These are phyloP conservation scores for Nitzschia palea DNA, from an alignment of 108 stramenopile species.

Conservation along the genomic window DNA sequence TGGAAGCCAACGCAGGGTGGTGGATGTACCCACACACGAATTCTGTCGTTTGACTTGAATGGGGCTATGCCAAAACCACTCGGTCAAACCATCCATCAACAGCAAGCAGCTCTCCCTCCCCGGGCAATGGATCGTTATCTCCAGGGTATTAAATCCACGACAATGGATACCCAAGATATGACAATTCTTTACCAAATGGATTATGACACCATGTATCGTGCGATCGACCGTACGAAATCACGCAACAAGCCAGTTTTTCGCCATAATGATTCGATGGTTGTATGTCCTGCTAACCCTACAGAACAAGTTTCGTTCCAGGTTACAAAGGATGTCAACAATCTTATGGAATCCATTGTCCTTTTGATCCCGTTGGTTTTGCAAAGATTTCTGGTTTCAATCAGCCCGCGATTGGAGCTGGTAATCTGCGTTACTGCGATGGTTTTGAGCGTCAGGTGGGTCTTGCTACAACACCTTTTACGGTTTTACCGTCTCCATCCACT, in stretches of 20 bases:
- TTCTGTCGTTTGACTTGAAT: constrained; percentile 33
- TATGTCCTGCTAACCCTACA: background rate
- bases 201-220: background rate
- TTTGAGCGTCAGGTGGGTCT: constrained; percentile 4
- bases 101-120: constrained; percentile 36
- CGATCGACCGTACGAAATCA: background rate
- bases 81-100: constrained; percentile 18
- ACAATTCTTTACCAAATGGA: background rate
- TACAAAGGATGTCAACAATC: background rate
- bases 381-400: background rate
- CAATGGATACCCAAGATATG: background rate
- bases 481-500: background rate
- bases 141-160: constrained; percentile 2
- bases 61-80: constrained; percentile 30
- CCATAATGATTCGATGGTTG: background rate
- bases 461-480: background rate
- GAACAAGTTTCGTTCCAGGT: background rate
- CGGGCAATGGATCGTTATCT: constrained; percentile 10
- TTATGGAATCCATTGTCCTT: constrained; percentile 7
- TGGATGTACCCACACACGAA: constrained; percentile 21
- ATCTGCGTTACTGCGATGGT: background rate
- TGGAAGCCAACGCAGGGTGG: background rate
- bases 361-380: constrained; percentile 7
- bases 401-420: background rate
- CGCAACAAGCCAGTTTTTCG: background rate